A percentile compares a stretch with the other conserved stretches of the same genome.
phyloP scores from a whole-genome alignment of 306 rosid genomes.

The Cicer chorassanicum region DNA sequence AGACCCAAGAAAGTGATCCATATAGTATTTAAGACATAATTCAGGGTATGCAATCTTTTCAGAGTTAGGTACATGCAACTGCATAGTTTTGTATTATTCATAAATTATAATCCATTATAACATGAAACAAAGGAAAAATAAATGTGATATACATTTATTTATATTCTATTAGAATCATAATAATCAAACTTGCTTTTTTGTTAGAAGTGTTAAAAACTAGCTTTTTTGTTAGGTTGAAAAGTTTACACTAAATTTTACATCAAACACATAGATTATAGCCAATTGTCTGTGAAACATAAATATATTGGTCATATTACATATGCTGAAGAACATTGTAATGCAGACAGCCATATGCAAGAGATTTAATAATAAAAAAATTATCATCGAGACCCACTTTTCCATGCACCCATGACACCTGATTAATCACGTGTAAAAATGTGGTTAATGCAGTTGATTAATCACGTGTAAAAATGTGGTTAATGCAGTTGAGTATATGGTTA shows the following conservation, averaged over 20 bases:
- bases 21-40: too few species aligned
- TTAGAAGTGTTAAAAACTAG: too few species aligned
- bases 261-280: neutral
- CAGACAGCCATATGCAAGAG: slow-evolving; percentile 15
- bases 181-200: too few species aligned
- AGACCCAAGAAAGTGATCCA: neutral
- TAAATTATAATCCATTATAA: neutral
- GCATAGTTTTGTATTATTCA: neutral
- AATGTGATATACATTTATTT: neutral
- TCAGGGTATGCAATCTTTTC: too few species aligned
- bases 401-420: too few species aligned
- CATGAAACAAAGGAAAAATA: neutral
- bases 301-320: neutral
- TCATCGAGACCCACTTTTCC: too few species aligned
- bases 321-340: slow-evolving; percentile 29
- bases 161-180: slow-evolving; percentile 9
- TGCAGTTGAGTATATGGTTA: too few species aligned
- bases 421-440: too few species aligned
- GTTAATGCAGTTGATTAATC: too few species aligned
- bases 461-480: too few species aligned
- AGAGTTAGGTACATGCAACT: too few species aligned
- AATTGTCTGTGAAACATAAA: neutral
- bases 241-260: too few species aligned
- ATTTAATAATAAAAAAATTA: neutral
- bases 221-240: neutral